Base-by-base conservation (phyloP, 2,329 filamentous ascomycete species). In the Sclerotiophoma versabilis region DNA sequence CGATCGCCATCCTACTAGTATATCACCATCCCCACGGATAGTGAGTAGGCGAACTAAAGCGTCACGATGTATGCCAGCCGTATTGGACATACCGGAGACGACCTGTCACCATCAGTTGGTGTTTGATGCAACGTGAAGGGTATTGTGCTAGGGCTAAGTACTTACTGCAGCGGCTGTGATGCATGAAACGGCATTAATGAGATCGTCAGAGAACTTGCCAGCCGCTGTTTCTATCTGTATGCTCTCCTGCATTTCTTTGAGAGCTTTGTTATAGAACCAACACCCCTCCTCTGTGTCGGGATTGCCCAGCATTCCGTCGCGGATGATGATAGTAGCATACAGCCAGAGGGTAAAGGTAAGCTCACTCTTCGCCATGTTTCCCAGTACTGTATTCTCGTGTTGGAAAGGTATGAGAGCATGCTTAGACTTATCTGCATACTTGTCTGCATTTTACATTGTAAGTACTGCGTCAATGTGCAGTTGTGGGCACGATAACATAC, bases 101-200 rank as follows among this genome's bases (percentile, higher is more conserved):
- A 54, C 51, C 51, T 56, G 25, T 42, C 6, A 27, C 2, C 12
- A 10, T 32, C 34, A 47, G 27, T 37, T 12, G 6, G 11, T 22
- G 10, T 19, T 14, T 10, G 11, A 2, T 17, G 10, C 9, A 5
- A 17, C 19, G 5, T 5, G 5, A 11, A 17, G 20, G n/a, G 6
- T 3, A 4, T 12, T 2, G 12, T 15, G 1, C 4, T 20, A 5
- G 17, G 6, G 8, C 9, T 8, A 10, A 23, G 7, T 2, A 57
- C 63, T 51, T 59, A 66, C 63, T 33, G 65, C 58, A 38, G 56
- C 53, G 33, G 62, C 64, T 22, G 64, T 58, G 20, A 68, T 63
- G 39, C 59, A 63, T 9, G 50, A 38, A 14, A 67, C 42, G 5
- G 58, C 51, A 14, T 51, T 56, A 19, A 68, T 38, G 12, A 68